phyloP scores from a whole-genome alignment of 345 rosid genomes.

The Microthlaspi erraticum region DNA sequence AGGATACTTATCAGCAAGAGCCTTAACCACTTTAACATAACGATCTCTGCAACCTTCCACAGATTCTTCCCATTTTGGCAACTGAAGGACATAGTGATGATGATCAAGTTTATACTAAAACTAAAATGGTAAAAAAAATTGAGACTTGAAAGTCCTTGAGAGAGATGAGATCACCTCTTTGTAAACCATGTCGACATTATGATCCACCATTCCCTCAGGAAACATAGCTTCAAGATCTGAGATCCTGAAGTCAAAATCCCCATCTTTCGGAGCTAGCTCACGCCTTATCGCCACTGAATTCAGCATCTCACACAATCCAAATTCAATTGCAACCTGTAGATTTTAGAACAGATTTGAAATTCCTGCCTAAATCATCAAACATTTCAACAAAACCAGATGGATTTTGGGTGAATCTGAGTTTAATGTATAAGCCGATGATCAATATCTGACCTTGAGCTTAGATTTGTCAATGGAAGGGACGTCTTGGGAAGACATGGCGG shows the following conservation, averaged over 20 bases:
- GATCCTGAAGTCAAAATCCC: conserved; percentile 57
- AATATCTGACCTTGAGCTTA: conserved; percentile 76
- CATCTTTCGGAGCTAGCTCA: conserved; percentile 66
- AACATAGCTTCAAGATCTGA: conserved; percentile 64
- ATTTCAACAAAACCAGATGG: background rate
- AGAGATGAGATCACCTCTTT: conserved; percentile 51
- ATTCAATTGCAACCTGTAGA: conserved; percentile 68
- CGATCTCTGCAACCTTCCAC: conserved; percentile 53
- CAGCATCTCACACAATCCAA: conserved; percentile 82
- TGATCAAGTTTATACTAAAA: conserved; percentile 12
- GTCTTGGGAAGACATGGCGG: conserved; percentile 45
- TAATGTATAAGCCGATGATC: background rate
- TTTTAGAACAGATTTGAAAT: background rate
- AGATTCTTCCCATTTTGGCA: conserved; percentile 80
- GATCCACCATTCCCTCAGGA: conserved; percentile 73
- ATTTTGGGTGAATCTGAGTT: background rate
- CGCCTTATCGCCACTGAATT: conserved; percentile 59
- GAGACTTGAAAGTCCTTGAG: background rate
- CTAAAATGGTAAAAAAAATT: background rate
- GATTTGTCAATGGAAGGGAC: conserved; percentile 53
- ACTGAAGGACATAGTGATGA: conserved; percentile 47
- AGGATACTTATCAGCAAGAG: conserved; percentile 80
- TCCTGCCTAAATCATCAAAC: background rate
- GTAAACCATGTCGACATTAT: conserved; percentile 49
- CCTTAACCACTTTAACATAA: conserved; percentile 58